These are phyloP conservation scores for Suillus weaverae DNA, from an alignment of 768 basidiomycete species.

Conservation along the genomic window DNA sequence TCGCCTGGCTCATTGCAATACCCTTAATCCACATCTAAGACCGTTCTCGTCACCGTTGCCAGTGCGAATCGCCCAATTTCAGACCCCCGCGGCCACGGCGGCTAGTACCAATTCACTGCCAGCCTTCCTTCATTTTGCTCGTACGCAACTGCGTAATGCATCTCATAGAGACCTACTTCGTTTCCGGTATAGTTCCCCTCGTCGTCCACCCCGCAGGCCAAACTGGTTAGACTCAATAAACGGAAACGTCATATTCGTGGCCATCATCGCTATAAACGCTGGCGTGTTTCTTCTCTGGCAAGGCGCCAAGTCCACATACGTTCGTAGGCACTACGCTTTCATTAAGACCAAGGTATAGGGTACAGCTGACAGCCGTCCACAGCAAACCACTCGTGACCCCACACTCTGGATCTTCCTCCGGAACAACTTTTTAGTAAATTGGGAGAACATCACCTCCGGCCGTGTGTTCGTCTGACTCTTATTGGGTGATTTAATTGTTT, in stretches of 20 bases:
- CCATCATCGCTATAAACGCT: slow-evolving; percentile 64
- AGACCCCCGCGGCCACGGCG: background rate
- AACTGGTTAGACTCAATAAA: slow-evolving; percentile 54
- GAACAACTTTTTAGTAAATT: slow-evolving; percentile 62
- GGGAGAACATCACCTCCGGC: slow-evolving; percentile 61
- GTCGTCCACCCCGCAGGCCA: slow-evolving; percentile 17
- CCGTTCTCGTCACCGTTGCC: background rate
- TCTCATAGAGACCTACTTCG: slow-evolving; percentile 22
- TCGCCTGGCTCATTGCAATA: slow-evolving; percentile 2
- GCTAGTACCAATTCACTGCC: slow-evolving; percentile 2
- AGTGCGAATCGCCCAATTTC: background rate
- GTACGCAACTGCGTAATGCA: slow-evolving; percentile 18
- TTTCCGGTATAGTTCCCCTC: slow-evolving; percentile 15
- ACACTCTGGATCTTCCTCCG: slow-evolving; percentile 49
- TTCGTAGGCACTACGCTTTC: slow-evolving; percentile 28
- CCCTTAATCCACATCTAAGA: background rate
- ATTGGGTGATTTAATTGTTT: background rate
- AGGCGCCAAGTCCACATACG: slow-evolving; percentile 33
- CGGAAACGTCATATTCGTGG: slow-evolving; percentile 52
- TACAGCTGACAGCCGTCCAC: slow-evolving; percentile 13
- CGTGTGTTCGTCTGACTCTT: slow-evolving; percentile 52
- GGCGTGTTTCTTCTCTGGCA: slow-evolving; percentile 63
- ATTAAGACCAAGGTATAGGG: background rate
- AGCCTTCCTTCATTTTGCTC: slow-evolving; percentile 19
- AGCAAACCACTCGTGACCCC: slow-evolving; percentile 41